Evolutionary conservation across 116 monocot genomes (phyloP).

Genomic region (Trichopus zeylanicus): DNA sequence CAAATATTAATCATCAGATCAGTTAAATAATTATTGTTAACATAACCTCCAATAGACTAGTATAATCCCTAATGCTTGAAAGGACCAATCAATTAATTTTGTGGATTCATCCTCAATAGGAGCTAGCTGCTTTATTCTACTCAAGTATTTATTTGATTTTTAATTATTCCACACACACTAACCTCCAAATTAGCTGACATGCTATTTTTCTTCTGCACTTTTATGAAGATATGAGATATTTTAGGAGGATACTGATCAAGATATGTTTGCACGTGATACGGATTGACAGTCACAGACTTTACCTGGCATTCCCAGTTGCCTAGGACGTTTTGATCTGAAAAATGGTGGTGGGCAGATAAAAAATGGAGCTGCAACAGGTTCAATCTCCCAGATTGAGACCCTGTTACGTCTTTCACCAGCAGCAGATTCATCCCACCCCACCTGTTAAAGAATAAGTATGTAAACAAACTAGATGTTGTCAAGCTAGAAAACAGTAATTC

Average conservation of each 20-base stretch:
- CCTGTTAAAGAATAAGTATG: constrained; percentile 26
- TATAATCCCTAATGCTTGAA: no score
- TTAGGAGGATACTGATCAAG: no score
- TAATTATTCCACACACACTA: no score
- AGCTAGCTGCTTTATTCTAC: no score
- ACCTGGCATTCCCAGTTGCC: constrained; percentile 70
- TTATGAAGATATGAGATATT: no score
- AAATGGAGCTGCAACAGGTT: constrained; percentile 79
- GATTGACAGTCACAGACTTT: not conserved
- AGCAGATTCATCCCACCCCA: constrained; percentile 91
- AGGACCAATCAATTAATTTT: no score
- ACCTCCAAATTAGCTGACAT: no score
- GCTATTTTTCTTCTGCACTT: no score
- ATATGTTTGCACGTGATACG: no score
- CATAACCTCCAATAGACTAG: no score
- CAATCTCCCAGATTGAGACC: constrained; percentile 95
- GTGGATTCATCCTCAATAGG: no score
- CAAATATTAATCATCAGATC: not conserved
- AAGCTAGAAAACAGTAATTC: not conserved
- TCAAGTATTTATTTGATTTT: no score
- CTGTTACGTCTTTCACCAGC: constrained; percentile 74
- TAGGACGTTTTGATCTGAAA: constrained; percentile 67
- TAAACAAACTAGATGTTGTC: not conserved
- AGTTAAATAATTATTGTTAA: not conserved
- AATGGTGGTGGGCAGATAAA: constrained; percentile 87